A percentile compares a stretch with the other conserved stretches of the same genome.
phyloP scores from a whole-genome alignment of 139 green algal genomes.

The Coelastrella sp. region DNA sequence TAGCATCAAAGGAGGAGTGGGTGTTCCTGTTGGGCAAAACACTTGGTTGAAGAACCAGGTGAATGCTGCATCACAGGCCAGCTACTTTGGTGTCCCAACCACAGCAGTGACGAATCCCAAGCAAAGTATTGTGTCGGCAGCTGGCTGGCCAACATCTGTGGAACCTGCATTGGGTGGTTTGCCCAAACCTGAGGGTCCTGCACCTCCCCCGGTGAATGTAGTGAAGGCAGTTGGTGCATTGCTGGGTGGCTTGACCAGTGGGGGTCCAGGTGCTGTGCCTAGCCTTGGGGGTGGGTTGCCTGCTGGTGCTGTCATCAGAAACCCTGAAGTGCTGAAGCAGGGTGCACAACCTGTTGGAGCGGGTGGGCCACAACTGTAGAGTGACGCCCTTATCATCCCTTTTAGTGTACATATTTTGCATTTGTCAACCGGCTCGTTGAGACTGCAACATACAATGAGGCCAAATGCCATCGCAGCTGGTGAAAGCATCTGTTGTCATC shows the following conservation, averaged over 20 bases:
- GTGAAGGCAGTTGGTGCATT: conserved; percentile 1
- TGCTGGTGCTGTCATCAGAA: conserved; percentile 14
- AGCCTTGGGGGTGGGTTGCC: neutral
- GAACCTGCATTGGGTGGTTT: conserved; percentile 9
- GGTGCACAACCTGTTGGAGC: neutral
- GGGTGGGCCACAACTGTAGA: neutral
- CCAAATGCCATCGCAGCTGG: no score
- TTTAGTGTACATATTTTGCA: no score
- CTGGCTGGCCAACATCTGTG: conserved; percentile 12
- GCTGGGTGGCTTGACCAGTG: neutral
- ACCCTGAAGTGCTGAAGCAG: conserved; percentile 19
- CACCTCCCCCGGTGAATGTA: neutral
- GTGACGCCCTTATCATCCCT: no score
- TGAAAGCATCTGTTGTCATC: no score
- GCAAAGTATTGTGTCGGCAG: conserved; percentile 2
- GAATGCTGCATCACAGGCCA: conserved; percentile 3
- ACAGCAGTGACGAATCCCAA: neutral
- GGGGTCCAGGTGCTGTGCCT: neutral
- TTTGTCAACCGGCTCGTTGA: no score
- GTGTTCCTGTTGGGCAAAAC: conserved; percentile 13
- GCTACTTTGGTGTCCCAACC: conserved; percentile 16
- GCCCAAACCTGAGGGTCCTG: conserved; percentile 7
- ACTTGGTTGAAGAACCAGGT: conserved; percentile 18
- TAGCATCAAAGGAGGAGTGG: conserved; percentile 34
- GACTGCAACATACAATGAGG: no score